Conservation (phyloP, 495 filamentous ascomycete genomes). For the Penicillium soppii region DNA sequence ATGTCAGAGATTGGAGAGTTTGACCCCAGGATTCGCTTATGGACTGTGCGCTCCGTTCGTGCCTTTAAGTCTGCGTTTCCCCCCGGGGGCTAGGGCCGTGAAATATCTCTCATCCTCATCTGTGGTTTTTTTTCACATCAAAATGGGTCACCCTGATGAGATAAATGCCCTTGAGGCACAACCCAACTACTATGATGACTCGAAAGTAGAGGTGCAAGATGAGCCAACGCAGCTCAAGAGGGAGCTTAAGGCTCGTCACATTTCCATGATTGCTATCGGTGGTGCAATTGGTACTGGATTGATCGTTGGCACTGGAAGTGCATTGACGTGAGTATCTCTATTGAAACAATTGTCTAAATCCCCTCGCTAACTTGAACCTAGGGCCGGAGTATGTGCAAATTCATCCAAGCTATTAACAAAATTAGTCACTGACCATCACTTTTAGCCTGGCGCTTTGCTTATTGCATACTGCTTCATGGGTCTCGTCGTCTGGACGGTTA, state of each 20-base stretch:
- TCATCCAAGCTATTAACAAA: neutral
- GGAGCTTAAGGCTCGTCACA: conserved; percentile 70
- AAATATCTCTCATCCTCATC: neutral
- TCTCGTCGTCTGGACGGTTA: conserved; percentile 62
- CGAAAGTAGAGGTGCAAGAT: neutral
- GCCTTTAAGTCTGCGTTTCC: neutral
- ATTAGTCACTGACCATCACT: conserved; percentile 19
- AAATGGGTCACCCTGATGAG: conserved; percentile 13
- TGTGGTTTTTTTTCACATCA: neutral
- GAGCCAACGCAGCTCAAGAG: conserved; percentile 52
- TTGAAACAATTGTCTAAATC: neutral
- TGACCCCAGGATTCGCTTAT: conserved; percentile 11
- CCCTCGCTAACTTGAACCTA: neutral
- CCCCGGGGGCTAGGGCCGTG: neutral
- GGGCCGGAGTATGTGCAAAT: neutral
- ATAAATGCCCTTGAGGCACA: conserved; percentile 10
- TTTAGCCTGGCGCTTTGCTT: conserved; percentile 68
- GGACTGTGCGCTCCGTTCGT: neutral
- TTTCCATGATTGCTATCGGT: conserved; percentile 90
- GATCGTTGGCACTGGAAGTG: conserved; percentile 65
- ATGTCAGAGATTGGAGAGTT: neutral
- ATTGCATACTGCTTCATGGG: conserved; percentile 67
- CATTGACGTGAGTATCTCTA: conserved; percentile 16
- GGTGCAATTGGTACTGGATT: conserved; percentile 81
- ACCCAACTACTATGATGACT: neutral